A percentile compares a stretch with the other conserved stretches of the same genome.
These are phyloP conservation scores for Septoria linicola DNA, from an alignment of 2,329 filamentous ascomycete genomes.

Conservation along the genomic window DNA sequence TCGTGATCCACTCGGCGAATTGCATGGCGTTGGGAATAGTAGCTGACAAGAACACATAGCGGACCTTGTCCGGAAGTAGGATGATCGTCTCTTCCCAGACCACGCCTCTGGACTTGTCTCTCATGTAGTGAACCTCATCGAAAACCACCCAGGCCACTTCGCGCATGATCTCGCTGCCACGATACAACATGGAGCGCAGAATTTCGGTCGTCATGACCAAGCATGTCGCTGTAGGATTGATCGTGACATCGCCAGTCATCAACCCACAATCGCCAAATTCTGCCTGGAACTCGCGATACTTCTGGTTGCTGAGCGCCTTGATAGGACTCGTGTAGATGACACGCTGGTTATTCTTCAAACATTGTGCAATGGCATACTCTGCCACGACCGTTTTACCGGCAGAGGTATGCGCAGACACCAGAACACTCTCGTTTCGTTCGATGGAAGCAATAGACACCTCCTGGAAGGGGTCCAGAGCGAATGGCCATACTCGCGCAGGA, in stretches of 20 bases:
- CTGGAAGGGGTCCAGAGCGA: constrained; percentile 96
- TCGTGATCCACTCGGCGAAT: constrained; percentile 98
- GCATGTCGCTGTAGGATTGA: constrained; percentile 97
- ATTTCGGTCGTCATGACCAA: constrained; percentile 99
- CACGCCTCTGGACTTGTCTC: constrained; percentile 88
- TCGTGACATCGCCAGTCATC: constrained; percentile 99
- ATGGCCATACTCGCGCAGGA: constrained; percentile 80
- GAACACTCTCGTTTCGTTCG: constrained; percentile 89
- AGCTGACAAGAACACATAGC: constrained; percentile 96
- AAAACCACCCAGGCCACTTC: constrained; percentile 99
- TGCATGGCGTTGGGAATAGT: constrained; percentile 99
- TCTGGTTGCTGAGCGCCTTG: constrained; percentile 97
- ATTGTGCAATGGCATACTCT: constrained; percentile 97
- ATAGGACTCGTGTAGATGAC: constrained; percentile 99
- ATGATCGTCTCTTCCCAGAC: constrained; percentile 99
- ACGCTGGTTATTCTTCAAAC: constrained; percentile 93
- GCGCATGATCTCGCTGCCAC: constrained; percentile 98
- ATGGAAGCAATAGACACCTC: constrained; percentile 92
- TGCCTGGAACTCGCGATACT: constrained; percentile 92
- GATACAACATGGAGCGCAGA: constrained; percentile 96
- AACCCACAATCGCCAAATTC: constrained; percentile 96
- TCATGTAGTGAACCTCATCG: constrained; percentile 98
- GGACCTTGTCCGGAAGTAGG: constrained; percentile 93
- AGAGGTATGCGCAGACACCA: constrained; percentile 95
- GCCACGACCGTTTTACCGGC: constrained; percentile 98